Evolutionary conservation across 176 grass and related monocot species (phyloP).

Genomic region (Hordeum marinum): DNA sequence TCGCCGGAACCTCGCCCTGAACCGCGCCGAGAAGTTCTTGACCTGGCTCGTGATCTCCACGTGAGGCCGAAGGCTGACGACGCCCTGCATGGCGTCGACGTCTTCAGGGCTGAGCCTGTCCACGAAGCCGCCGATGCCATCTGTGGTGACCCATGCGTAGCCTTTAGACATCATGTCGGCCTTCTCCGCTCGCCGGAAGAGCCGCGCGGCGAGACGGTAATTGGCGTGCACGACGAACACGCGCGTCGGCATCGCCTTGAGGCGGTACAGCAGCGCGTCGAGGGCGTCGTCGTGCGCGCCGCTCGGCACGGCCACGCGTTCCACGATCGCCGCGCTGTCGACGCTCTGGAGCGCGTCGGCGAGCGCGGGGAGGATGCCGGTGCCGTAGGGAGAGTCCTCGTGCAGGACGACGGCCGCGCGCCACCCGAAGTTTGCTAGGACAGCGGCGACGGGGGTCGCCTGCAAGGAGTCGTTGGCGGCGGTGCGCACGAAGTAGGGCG

Average conservation of each 20-base stretch:
- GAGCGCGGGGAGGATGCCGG: conserved; percentile 46
- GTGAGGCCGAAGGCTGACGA: conserved; percentile 52
- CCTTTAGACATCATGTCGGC: conserved; percentile 43
- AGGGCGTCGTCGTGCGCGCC: conserved; percentile 14
- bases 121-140: conserved; percentile 2
- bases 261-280: conserved; percentile 20
- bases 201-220: background rate
- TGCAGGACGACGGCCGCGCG: conserved; percentile 30
- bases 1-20: conserved; percentile 21
- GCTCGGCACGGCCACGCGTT: conserved; percentile 29
- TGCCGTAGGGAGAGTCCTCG: conserved; percentile 59
- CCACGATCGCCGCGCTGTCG: conserved; percentile 1
- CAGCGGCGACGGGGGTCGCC: conserved; percentile 41
- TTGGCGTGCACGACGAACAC: conserved; percentile 70
- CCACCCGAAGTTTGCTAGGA: conserved; percentile 39
- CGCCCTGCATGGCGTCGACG: conserved; percentile 49
- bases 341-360: conserved; percentile 38
- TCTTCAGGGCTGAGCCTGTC: conserved; percentile 3
- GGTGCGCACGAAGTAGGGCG: conserved; percentile 72
- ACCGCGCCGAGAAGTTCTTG: conserved; percentile 37
- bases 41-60: background rate
- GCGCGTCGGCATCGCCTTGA: conserved; percentile 51
- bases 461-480: conserved; percentile 50
- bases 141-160: conserved; percentile 56
- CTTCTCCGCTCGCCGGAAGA: conserved; percentile 36